Percentiles rank a stretch among this genome's conserved stretches.
Evolutionary conservation across 768 basidiomycete species (phyloP).

Genomic region (Trametes coccinea): DNA sequence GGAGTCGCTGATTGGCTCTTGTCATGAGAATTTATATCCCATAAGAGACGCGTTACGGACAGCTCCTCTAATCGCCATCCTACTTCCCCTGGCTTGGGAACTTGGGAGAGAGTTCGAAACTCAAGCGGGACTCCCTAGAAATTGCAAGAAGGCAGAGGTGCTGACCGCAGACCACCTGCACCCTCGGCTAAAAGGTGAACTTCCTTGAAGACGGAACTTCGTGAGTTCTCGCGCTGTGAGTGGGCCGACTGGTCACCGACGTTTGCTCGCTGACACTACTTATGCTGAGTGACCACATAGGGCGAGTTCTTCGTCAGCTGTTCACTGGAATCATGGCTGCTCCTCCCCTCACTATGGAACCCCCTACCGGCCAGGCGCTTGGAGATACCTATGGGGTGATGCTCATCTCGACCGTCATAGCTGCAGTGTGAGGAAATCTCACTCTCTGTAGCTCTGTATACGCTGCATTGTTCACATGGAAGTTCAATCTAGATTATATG

Average conservation of each 20-base stretch:
- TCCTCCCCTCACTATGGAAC: background rate
- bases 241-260: no score
- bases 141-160: no score
- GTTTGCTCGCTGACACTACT: background rate
- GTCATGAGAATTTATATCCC: background rate
- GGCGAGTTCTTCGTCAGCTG: no score
- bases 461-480: no score
- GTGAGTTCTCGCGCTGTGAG: no score
- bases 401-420: constrained; percentile 19
- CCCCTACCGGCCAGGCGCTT: constrained; percentile 9
- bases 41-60: background rate
- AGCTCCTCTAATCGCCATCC: background rate
- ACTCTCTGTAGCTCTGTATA: background rate
- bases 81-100: no score
- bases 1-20: background rate
- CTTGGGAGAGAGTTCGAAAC: no score
- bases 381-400: constrained; percentile 19
- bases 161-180: background rate
- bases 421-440: constrained; percentile 8
- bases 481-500: constrained; percentile 7
- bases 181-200: no score
- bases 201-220: no score
- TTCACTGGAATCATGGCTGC: background rate
- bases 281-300: background rate
- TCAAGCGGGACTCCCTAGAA: background rate